Base-by-base conservation (phyloP, 2,329 filamentous ascomycete genomes). In the Calonectria fujianensis region DNA sequence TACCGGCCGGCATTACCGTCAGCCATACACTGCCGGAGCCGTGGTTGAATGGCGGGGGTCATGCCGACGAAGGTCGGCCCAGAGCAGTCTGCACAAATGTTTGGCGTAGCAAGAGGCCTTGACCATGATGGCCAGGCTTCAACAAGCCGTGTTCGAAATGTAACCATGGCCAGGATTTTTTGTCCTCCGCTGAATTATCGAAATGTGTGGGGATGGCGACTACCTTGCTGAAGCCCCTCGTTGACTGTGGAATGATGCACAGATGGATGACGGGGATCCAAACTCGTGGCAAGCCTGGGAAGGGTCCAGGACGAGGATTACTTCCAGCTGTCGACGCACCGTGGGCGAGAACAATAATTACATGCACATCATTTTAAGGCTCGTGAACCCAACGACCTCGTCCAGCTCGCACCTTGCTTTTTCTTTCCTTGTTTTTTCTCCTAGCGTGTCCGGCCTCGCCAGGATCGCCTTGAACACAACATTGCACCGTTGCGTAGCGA, bases 141-240 rank as follows among this genome's bases (percentile, higher is more conserved):
- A 11, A 35, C 57, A 63, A 63, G 24, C 11, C 16, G 57, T 27
- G 57, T 29, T 35, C n/a, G 24, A 39, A 37, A 29, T 29, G n/a
- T 9, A 48, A 7, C 45, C 24, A 37, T n/a, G 35, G 18, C 39
- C 39, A 48, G 27, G 57, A 63, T 20, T 24, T 27, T 35, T 35
- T 13, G 20, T 35, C 31, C 57, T 14, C 14, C 3, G 57, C 24
- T 29, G 57, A 13, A 45, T 63, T 24, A 63, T 18, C 18, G 24
- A 18, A 11, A 39, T 13, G 57, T 63, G 57, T 63, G 57, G 57
- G 18, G 57, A 41, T 57, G 52, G 27, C 29, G 52, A 31, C 52
- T 31, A 20, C 52, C 29, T 57, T 32, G 8, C 16, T 32, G 31
- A 31, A n/a, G 39, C 24, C 14, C 24, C 29, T n/a, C 24, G 11